A percentile compares a stretch with the other conserved stretches of the same genome.
phyloP scores from a whole-genome alignment of 2,329 filamentous ascomycete species.

The Botrytis hyacinthi region DNA sequence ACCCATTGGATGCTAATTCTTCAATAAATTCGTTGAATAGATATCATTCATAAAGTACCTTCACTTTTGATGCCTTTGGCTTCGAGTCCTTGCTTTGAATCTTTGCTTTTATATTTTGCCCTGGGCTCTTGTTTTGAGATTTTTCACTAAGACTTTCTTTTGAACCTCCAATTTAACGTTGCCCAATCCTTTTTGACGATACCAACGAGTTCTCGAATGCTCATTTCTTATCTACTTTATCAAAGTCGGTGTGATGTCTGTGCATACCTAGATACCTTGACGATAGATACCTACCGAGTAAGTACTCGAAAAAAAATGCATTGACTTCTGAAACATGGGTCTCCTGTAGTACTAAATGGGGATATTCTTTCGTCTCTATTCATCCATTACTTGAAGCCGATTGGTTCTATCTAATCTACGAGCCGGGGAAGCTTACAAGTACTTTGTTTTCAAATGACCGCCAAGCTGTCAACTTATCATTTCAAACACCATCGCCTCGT shows the following conservation, averaged over 20 bases:
- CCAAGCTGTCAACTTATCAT: constrained; percentile 5
- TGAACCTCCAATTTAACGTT: background rate
- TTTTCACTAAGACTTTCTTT: background rate
- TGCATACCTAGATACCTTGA: background rate
- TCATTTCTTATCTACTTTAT: background rate
- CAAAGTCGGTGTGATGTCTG: constrained; percentile 10
- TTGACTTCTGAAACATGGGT: constrained; percentile 1
- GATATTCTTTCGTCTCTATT: background rate
- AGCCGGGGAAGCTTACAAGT: background rate
- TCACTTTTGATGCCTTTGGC: background rate
- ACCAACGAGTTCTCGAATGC: background rate
- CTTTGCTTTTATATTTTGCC: background rate
- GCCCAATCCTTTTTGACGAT: background rate
- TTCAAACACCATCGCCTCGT: constrained; percentile 16
- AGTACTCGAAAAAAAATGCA: background rate
- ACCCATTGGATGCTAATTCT: background rate
- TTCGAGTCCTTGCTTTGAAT: background rate
- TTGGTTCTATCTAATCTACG: background rate
- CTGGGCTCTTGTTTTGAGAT: background rate
- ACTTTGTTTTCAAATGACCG: background rate
- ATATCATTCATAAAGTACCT: background rate
- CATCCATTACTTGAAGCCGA: background rate
- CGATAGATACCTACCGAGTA: background rate
- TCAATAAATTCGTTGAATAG: background rate
- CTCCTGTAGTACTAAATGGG: background rate